Base-by-base conservation (phyloP, 2,329 filamentous ascomycete species). In the Cylindrodendrum hubeiense region DNA sequence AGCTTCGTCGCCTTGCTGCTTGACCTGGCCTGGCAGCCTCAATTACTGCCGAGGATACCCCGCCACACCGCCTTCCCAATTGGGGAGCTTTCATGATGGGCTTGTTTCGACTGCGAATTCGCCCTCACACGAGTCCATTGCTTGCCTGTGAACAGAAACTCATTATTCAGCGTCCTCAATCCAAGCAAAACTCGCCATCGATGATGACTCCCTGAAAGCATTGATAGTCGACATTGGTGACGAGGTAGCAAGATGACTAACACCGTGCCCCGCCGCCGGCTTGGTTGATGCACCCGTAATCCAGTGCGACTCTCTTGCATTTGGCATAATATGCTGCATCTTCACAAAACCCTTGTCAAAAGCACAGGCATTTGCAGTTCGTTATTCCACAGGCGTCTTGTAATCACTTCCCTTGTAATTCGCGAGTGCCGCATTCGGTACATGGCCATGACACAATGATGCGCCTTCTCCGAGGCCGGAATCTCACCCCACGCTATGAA, bases 1-100 rank as follows among this genome's bases (percentile, higher is more conserved):
- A 78, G 77, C 77, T 79, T 78, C 77, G 77, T 78, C 75, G 77
- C 74, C 76, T 71, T 69, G 64, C 65, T 67, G 67, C 65, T 63
- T 51, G 34, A 43, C 37, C 13, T 46, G 24, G 24, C 19, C 28
- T 39, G 56, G 39, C 24, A 63, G 58, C 50, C 56, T 65, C 46
- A 30, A 13, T 39, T 59, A 64, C 60, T 69, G 69, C 71, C 73
- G 68, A 39, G 57, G 67, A 66, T 71, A 58, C 33, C 39, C 71
- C 74, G 73, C 34, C 39, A 67, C 70, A 77, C 72, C 70, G 74
- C 74, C 59, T 75, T 46, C 72, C 64, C 1, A 3, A 66, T 66
- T 43, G 8, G 53, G 43, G 39, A 71, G 65, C 66, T 67, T 44
- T 33, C 52, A 67, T 71, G 57, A 71, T 70, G 57, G 43, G 10